Base-by-base conservation (phyloP, 2,329 filamentous ascomycete genomes). In the Dendryphion nanum region DNA sequence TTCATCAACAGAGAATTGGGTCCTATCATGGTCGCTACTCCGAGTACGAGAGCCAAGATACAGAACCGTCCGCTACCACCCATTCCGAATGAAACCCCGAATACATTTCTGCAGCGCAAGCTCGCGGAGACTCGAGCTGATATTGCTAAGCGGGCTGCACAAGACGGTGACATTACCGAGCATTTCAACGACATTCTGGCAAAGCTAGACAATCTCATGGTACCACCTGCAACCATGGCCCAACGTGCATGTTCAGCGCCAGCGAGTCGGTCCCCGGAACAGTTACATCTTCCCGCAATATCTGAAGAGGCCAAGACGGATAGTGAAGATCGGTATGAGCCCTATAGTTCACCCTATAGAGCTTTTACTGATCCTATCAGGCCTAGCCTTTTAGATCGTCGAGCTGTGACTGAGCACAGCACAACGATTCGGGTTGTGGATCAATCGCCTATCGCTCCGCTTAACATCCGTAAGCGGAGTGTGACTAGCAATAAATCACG, bases 111-210 rank as follows among this genome's bases (percentile, higher is more conserved):
- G 28, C 68, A 75, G 26, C 71, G 71, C 35, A 78, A 80, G 39
- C 61, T 83, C 21, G 71, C 72, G 6, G 78, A 82, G 53, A 79
- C 77, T 7, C 74, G 79, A 15, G 72, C 74, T 23, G 76, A 76
- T 45, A 69, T 83, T 19, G 72, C 78, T 21, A 71, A 74, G 37
- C 71, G 75, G 35, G 70, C 71, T 16, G 70, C 65, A 17, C 72
- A 71, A 53, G 52, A 71, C 53, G 50, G 68, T 52, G 49, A 71
- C 51, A 58, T 67, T 63, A 62, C 74, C 44, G 67, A 69, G 4
- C 75, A 80, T 42, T 70, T 83, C 29, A 72, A 78, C 20, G 75
- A 80, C 32, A 74, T 85, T 17, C 76, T 85, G 31, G 72, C 72
- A 6, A 75, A 82, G 44, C 68, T 83, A 10, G 78, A 82, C 58